Evolutionary conservation across 2,329 filamentous ascomycete genomes (phyloP), one percentile per base, ranked within the genome.

Genomic region (Neopestalotiopsis rosae): DNA sequence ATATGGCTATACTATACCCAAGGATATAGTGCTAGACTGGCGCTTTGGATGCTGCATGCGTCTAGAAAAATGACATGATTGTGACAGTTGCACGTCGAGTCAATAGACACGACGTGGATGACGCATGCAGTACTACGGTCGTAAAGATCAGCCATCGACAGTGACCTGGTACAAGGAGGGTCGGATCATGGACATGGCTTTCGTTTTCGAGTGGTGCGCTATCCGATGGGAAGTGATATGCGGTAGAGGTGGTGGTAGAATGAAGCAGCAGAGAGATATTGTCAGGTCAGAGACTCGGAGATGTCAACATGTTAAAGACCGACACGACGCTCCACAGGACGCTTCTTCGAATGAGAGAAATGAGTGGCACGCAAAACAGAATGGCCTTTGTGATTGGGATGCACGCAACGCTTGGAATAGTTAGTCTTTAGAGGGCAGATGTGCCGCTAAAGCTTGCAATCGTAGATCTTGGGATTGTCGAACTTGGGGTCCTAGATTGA

Each of bases 91-190:
- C 59, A 62, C 34, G 59, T 62, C 32, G 32, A 62, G 45, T 52
- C 30, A 40, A 62, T n/a, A 34, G 30, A 62, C 32, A 62, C 30
- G n/a, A 62, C 38, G n/a, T 64, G 61, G 40, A 49, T 64, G 61
- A 64, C 61, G 61, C 61, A 64, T 64, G 61, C 61, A 28, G 61
- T 64, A 49, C 40, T n/a, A 64, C 61, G 40, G 28, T 24, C n/a
- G 28, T 28, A 28, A 64, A 64, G 61, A 32, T 45, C 61, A 62
- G n/a, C 38, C 42, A 24, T 45, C 42, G 49, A 28, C 20, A 64
- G 12, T 64, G 61, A 45, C 20, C 20, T 40, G 38, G 28, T 20
- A 34, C 20, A 64, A 45, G 61, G 61, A 64, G 61, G 61, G 40
- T 64, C 61, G 61, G 61, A 45, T 64, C 61, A 38, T 30, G n/a